Evolutionary conservation across 2,329 filamentous ascomycete genomes (phyloP), one percentile per base, ranked within the genome.

Genomic region (Xylariaceae sp.): DNA sequence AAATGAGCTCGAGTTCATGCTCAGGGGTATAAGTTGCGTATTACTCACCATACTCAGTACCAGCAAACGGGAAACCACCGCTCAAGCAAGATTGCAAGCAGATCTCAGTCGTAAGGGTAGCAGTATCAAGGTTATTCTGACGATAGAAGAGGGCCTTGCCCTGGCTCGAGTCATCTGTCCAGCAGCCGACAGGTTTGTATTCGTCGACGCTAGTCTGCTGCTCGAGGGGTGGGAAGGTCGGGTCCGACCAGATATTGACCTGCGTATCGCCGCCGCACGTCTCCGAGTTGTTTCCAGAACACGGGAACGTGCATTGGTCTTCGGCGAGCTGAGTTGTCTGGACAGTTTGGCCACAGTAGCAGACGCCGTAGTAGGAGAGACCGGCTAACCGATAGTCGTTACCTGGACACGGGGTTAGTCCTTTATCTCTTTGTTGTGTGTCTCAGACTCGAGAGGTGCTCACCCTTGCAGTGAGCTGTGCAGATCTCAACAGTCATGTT

Each of bases 121-220:
- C 62, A 11, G 67, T 59, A 35, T 74, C 68, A 13, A 80, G 60
- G 47, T 72, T 64, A 49, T 75, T 67, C 68, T 77, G 73, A 17
- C 71, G 72, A 68, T 77, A 81, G 30, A 74, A 74, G 51, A 83
- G 73, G 30, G 81, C 76, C 53, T 76, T 76, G 47, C 78, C 76
- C 55, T 73, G 63, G 52, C 62, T 62, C 17, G 73, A 74, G 57
- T 74, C 67, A 62, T 82, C 81, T 34, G 74, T 76, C 67, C 81
- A 87, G 74, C 87, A 90, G 57, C 87, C 87, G n/a, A 81, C 70
- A 64, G 83, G 80, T 49, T 76, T 74, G 77, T 85, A 89, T 51
- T 78, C 76, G 56, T 76, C 75, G 50, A 80, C 74, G 23, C 77
- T 78, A 30, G 72, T 74, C 47, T 64, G 63, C 63, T 75, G 78